Evolutionary conservation across 108 stramenopile genomes (phyloP).

Genomic region (Skeletonema tropicum): DNA sequence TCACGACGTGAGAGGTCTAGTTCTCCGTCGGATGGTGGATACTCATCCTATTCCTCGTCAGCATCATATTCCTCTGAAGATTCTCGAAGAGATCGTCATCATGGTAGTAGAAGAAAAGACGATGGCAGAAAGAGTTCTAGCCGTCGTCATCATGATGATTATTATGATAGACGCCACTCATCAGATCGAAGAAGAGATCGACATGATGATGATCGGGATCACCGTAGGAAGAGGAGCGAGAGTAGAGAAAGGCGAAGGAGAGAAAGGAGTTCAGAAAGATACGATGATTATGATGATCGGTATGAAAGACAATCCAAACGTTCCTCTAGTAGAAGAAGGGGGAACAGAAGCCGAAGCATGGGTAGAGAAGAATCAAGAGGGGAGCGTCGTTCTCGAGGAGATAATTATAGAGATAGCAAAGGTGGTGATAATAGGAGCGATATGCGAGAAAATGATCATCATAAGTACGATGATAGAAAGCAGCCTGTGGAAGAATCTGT

Average conservation of each 20-base stretch:
- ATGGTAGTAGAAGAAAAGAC: conserved; percentile 6
- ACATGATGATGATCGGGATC: not conserved
- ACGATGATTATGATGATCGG: conserved; percentile 10
- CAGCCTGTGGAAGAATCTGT: not conserved
- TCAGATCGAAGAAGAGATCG: conserved; percentile 14
- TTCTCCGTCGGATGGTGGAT: conserved; percentile 9
- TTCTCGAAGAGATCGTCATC: conserved; percentile 20
- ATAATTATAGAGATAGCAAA: not conserved
- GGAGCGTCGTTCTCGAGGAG: not conserved
- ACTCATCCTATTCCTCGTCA: conserved; percentile 19
- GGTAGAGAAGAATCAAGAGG: conserved; percentile 1
- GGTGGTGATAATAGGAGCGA: conserved; percentile 11
- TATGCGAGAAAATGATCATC: conserved; percentile 14
- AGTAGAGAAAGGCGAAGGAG: conserved; percentile 16
- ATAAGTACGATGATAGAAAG: not conserved
- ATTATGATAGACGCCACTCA: not conserved
- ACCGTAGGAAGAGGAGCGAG: conserved; percentile 11
- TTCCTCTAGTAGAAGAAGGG: not conserved
- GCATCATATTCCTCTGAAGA: not conserved
- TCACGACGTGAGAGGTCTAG: conserved; percentile 6
- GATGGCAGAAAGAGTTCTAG: conserved; percentile 16
- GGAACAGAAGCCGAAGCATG: conserved; percentile 2
- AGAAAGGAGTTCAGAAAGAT: conserved; percentile 11
- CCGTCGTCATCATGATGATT: conserved; percentile 4
- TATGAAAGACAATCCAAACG: not conserved